Evolutionary conservation across 106 monocot species (phyloP), one percentile per base, ranked within the genome.

Genomic region (Allium cepa): DNA sequence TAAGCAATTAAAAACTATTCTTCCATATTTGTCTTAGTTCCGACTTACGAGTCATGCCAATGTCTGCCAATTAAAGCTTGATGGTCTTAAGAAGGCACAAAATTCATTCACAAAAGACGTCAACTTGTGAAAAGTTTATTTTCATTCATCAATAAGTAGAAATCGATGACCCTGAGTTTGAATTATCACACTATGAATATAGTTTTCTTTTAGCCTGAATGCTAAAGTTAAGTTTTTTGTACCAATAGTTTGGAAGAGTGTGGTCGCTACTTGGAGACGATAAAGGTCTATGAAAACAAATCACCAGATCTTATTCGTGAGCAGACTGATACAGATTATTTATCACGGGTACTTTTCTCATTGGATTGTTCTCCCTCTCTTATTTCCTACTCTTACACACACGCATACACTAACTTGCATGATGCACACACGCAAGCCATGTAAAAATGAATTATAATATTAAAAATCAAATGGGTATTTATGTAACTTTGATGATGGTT

Each of bases 241-340:
- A 51, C 26, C 5, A 36, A 36, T 72, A 96, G 96, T 71, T 80
- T 96, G 75, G 96, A 96, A 76, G 96, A 96, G 78, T 96, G 96
- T 59, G 96, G 86, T 57, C 91, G 96, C 46, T 96, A 96, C 78
- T 84, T 96, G 84, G 96, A 96, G 80, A 96, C 96, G 8, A 86
- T 96, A 47, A 96, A 96, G 77, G 82, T 86, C 26, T 96, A 96
- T 80, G 96, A 96, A 78, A 96, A 96, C 69, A 96, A 96, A 69
- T 77, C 96, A 69, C 81, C 96, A 51, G 96, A 96, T 49, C 86
- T 64, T 15, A 96, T 96, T 70, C 96, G 91, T 67, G 96, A 96
- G 53, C 91, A 92, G 56, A 80, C 74, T 57, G 88, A 92, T 73
- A 78, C 79, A 56, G 96, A 96, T 50, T 92, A 96, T 82, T 59